Evolutionary conservation across 2,329 filamentous ascomycete species (phyloP).

Genomic region (Metarhizium sp.): DNA sequence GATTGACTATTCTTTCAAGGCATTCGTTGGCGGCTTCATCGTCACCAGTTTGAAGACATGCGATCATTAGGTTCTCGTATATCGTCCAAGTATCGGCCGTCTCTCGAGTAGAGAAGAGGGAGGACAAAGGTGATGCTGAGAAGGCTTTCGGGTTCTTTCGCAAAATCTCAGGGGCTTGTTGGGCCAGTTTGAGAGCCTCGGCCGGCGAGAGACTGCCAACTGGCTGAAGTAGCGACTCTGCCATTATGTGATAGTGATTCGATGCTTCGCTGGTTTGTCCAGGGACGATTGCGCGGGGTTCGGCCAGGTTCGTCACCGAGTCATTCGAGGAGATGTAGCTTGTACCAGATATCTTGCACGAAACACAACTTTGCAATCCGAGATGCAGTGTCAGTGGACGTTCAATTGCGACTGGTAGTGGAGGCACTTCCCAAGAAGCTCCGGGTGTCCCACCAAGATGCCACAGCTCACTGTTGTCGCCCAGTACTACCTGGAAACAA

Average conservation of each 20-base stretch:
- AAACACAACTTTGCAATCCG: neutral
- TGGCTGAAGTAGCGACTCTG: constrained; percentile 44
- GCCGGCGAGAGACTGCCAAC: constrained; percentile 46
- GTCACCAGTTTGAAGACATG: constrained; percentile 77
- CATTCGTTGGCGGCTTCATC: constrained; percentile 67
- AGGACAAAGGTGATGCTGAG: constrained; percentile 42
- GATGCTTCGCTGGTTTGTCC: neutral
- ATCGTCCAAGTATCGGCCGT: constrained; percentile 73
- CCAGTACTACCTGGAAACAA: neutral
- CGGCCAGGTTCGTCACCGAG: neutral
- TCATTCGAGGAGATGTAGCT: too few relatives aligned
- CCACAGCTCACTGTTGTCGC: neutral
- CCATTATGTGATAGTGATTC: constrained; percentile 25
- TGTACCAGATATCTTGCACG: neutral
- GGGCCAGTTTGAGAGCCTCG: constrained; percentile 48
- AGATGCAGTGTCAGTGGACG: neutral
- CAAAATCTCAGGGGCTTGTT: constrained; percentile 49
- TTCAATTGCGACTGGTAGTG: neutral
- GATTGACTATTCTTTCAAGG: constrained; percentile 63
- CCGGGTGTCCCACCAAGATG: neutral
- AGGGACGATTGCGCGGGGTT: neutral
- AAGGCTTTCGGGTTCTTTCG: constrained; percentile 43
- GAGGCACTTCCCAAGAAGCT: neutral
- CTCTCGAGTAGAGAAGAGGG: constrained; percentile 52
- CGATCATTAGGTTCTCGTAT: constrained; percentile 79